Evolutionary conservation across 2,329 filamentous ascomycete genomes (phyloP).

Genomic region (Fusarium sp.): DNA sequence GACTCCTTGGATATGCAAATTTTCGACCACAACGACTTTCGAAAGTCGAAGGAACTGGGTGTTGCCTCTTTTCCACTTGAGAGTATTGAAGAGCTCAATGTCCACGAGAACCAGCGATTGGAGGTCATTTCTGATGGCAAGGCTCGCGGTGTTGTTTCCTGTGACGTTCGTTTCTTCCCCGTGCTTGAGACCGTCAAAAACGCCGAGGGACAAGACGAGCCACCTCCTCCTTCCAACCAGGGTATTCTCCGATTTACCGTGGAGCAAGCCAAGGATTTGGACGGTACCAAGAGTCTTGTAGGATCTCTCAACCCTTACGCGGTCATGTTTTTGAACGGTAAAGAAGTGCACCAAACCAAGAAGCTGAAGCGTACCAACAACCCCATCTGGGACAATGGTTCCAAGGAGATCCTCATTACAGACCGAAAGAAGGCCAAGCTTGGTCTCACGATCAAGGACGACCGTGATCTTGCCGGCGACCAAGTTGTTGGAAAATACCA

Average conservation of each 20-base stretch:
- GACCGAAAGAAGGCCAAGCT: slow-evolving; percentile 91
- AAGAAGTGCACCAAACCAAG: slow-evolving; percentile 88
- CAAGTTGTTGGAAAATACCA: slow-evolving; percentile 91
- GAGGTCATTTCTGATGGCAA: slow-evolving; percentile 89
- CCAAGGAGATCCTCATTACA: slow-evolving; percentile 94
- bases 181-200: slow-evolving; percentile 79
- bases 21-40: slow-evolving; percentile 94
- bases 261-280: slow-evolving; percentile 95
- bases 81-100: slow-evolving; percentile 78
- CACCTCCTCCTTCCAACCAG: slow-evolving; percentile 88
- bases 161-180: slow-evolving; percentile 94
- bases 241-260: slow-evolving; percentile 94
- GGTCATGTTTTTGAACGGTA: slow-evolving; percentile 87
- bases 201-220: slow-evolving; percentile 80
- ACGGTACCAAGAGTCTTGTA: slow-evolving; percentile 90
- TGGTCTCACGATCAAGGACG: slow-evolving; percentile 94
- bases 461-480: slow-evolving; percentile 85
- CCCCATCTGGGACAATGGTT: slow-evolving; percentile 92
- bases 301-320: slow-evolving; percentile 94
- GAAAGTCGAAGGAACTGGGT: slow-evolving; percentile 96
- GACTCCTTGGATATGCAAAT: slow-evolving; percentile 87
- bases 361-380: slow-evolving; percentile 98
- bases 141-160: slow-evolving; percentile 80
- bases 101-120: slow-evolving; percentile 85
- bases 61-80: slow-evolving; percentile 87